Percentiles rank a stretch among this genome's conserved stretches.
Evolutionary conservation across 352 stramenopile species (phyloP).

Genomic region (Hyaloperonospora brassicae): DNA sequence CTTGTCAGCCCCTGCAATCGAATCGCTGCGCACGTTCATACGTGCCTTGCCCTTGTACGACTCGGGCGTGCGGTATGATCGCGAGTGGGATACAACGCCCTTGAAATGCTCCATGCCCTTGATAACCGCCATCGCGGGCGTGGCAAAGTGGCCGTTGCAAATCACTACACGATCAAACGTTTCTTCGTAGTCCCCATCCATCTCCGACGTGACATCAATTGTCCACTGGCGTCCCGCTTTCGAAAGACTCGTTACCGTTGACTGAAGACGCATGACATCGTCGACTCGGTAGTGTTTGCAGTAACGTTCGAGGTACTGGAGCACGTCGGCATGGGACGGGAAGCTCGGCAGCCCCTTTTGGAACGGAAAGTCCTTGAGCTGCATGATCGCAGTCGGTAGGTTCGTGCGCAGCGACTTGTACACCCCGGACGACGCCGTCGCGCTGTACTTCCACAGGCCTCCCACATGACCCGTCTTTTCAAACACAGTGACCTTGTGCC

Average conservation of each 20-base stretch:
- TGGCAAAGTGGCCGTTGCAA: conserved; percentile 74
- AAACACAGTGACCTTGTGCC: conserved; percentile 64
- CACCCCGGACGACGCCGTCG: conserved; percentile 37
- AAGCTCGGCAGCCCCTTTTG: conserved; percentile 45
- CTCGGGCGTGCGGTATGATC: conserved; percentile 44
- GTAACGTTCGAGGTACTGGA: conserved; percentile 67
- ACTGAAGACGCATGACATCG: conserved; percentile 39
- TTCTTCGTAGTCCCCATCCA: conserved; percentile 49
- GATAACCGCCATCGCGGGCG: conserved; percentile 40
- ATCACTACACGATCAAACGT: conserved; percentile 65
- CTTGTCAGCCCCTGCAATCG: background rate
- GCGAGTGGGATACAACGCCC: conserved; percentile 38
- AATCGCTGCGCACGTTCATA: background rate
- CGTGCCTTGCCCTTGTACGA: conserved; percentile 38
- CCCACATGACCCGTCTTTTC: conserved; percentile 56
- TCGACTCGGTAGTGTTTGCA: conserved; percentile 45
- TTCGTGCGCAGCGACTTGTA: conserved; percentile 83
- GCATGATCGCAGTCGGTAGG: conserved; percentile 71
- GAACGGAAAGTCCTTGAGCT: conserved; percentile 63
- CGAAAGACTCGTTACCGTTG: conserved; percentile 39
- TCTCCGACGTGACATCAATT: conserved; percentile 30
- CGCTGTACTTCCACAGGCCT: conserved; percentile 76
- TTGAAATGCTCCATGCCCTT: conserved; percentile 46
- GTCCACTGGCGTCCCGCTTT: conserved; percentile 35
- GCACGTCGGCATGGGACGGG: conserved; percentile 50